Evolutionary conservation across 306 rosid genomes (phyloP).

Genomic region (Cotoneaster glaucophyllus): DNA sequence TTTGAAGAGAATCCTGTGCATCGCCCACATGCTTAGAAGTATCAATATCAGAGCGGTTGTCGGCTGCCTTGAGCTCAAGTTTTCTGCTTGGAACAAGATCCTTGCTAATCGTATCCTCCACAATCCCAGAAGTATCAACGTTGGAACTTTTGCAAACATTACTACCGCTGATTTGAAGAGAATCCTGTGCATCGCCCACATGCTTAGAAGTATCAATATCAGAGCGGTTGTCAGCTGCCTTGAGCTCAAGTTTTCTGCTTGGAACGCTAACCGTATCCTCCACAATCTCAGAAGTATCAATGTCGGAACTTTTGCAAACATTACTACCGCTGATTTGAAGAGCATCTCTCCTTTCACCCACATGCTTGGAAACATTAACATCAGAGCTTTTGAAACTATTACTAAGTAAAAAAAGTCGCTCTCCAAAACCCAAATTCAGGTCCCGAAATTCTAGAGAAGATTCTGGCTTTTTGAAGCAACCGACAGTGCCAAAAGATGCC

Average conservation of each 20-base stretch:
- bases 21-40: background rate
- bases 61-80: background rate
- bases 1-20: background rate
- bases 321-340: background rate
- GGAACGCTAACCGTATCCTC: background rate
- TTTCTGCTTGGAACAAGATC: background rate
- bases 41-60: background rate
- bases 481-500: background rate
- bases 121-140: background rate
- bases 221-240: background rate
- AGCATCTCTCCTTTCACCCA: background rate
- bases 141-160: background rate
- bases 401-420: background rate
- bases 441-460: background rate
- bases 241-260: background rate
- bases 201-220: background rate
- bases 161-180: background rate
- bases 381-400: background rate
- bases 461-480: background rate
- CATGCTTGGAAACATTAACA: background rate
- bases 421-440: background rate
- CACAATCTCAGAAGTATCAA: background rate
- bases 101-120: background rate
- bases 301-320: background rate
- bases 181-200: background rate